Base-by-base conservation (phyloP, 345 rosid genomes). In the Euphorbia pulcherrima region DNA sequence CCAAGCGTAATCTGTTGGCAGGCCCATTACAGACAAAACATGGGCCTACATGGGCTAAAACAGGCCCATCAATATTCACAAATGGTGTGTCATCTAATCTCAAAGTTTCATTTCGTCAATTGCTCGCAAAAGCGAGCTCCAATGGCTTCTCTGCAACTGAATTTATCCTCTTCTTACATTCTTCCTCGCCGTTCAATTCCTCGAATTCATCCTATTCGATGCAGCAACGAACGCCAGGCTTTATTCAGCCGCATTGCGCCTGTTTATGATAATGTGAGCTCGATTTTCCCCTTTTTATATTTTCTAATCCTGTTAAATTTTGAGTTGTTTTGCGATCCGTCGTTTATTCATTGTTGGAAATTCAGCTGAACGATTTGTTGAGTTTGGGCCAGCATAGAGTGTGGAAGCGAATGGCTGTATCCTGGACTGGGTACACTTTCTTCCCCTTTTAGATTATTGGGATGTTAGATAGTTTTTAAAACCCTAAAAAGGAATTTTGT, bases 351-450 rank as follows among this genome's bases (percentile, higher is more conserved):
- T 57, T 6, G 65, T 11, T 41, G 53, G 29, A 17, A 28, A 27
- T 46, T 59, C 76, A 89, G 97, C 64, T 91, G 77, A 91, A 94
- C 73, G 96, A 91, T 82, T 71, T 89, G 72, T 68, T 91, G 72
- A 87, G 92, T 66, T 79, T 94, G 72, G 93, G 92, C 14, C 96
- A 91, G 72, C 99, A 91, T 75, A 84, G 96, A 12, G 75, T 89
- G 61, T 91, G 97, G 96, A 94, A 90, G 65, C 86, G 87, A 39
- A 90, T 90, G 90, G 82, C 92, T 67, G 87, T 87, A 1, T 84
- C 96, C 56, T 91, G 96, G 96, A 82, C 86, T 51, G 88, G 68
- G 75, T 70, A 70, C 70, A 33, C 47, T 37, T 24, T 17, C 21
- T 58, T 17, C 62, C 30, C 12, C 24, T 8, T 3, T 50, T 52